Evolutionary conservation across 2,329 filamentous ascomycete genomes (phyloP).

Genomic region (Monosporascus ibericus): DNA sequence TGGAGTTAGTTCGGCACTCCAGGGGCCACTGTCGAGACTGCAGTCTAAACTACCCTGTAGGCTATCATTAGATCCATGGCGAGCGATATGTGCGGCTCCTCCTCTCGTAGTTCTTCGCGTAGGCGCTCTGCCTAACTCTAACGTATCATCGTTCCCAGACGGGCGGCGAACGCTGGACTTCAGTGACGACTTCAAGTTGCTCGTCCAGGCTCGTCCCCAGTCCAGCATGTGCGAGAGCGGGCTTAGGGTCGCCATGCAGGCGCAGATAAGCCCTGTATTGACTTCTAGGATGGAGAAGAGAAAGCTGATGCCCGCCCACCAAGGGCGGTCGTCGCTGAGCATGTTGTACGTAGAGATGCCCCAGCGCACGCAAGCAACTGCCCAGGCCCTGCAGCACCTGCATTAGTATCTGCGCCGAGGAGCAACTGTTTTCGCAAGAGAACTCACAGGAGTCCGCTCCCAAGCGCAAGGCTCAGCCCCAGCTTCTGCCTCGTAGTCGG

Average conservation of each 20-base stretch:
- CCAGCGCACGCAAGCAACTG: constrained; percentile 22
- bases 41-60: no score
- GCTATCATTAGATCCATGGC: no score
- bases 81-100: no score
- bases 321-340: constrained; percentile 21
- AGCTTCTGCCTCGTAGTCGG: constrained; percentile 21
- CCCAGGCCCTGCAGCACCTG: constrained; percentile 17
- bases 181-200: no score
- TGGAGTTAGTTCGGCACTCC: no score
- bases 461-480: constrained; percentile 21
- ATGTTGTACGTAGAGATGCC: constrained; percentile 24
- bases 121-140: no score
- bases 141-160: no score
- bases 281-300: constrained; percentile 24
- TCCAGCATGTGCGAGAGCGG: constrained; percentile 8
- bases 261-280: constrained; percentile 24
- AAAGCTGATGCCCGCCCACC: constrained; percentile 25
- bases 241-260: constrained; percentile 21
- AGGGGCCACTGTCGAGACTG: no score
- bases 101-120: no score
- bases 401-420: no score
- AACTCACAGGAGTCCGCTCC: constrained; percentile 21
- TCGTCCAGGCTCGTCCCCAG: no score
- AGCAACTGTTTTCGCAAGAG: not conserved
- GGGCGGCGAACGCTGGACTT: no score